phyloP scores from a whole-genome alignment of 2,329 filamentous ascomycete genomes.

The Gaeumannomyces tritici region DNA sequence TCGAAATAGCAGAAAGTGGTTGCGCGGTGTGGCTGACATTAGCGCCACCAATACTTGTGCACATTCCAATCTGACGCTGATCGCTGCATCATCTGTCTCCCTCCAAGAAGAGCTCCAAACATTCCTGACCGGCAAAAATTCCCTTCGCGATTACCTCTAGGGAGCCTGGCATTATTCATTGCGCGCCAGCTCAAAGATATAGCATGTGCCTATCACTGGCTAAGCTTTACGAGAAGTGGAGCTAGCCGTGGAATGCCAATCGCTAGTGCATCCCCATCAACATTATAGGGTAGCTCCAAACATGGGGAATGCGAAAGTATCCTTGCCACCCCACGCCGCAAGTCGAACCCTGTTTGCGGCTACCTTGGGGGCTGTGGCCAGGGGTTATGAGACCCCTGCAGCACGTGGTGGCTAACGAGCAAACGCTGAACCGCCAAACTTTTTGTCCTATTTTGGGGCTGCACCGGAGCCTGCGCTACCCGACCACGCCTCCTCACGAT shows the following conservation, averaged over 20 bases:
- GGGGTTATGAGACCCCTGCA: not conserved
- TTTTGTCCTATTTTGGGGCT: not conserved
- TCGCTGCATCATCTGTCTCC: no score
- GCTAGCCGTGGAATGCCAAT: no score
- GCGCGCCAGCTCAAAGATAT: no score
- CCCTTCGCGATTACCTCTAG: no score
- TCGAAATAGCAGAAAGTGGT: not conserved
- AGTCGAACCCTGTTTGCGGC: not conserved
- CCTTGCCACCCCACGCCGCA: not conserved
- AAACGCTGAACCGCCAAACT: not conserved
- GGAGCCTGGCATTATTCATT: no score
- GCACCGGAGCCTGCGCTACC: not conserved
- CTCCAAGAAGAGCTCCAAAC: no score
- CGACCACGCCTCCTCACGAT: not conserved
- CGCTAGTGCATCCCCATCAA: no score
- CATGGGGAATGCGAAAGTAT: not conserved
- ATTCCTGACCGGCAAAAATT: no score
- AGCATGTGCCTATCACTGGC: no score
- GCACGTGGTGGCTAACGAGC: not conserved
- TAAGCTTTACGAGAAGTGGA: no score
- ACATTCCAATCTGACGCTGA: no score
- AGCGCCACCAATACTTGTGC: not conserved
- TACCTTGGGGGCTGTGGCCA: not conserved
- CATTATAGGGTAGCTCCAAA: no score
- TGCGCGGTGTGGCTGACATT: not conserved